phyloP scores from a whole-genome alignment of 495 filamentous ascomycete species.

The Hypoxylon lenormandii region DNA sequence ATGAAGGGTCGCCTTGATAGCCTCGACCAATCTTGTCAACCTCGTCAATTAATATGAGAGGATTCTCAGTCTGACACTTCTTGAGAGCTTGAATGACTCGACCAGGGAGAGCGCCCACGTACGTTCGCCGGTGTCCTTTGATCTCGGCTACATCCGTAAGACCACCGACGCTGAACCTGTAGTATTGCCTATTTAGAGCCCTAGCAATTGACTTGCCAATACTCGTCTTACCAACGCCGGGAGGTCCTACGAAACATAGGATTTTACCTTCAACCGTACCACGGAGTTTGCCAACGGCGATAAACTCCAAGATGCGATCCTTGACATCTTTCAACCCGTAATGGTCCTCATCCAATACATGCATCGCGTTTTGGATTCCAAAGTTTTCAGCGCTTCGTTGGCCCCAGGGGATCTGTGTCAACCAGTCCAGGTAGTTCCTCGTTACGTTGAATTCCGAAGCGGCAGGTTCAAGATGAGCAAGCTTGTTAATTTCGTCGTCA shows the following conservation, averaged over 20 bases:
- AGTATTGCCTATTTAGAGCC: conserved; percentile 94
- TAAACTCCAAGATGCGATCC: conserved; percentile 98
- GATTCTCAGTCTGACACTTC: conserved; percentile 99
- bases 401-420: conserved; percentile 98
- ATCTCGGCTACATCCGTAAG: conserved; percentile 99
- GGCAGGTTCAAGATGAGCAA: conserved; percentile 91
- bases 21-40: conserved; percentile 97
- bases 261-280: conserved; percentile 99
- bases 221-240: conserved; percentile 95
- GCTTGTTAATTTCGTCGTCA: conserved; percentile 96
- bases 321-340: conserved; percentile 98
- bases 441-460: conserved; percentile 99
- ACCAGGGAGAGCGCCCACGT: conserved; percentile 94
- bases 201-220: conserved; percentile 98
- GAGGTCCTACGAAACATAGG: conserved; percentile 95
- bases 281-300: conserved; percentile 95
- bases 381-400: conserved; percentile 97
- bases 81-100: conserved; percentile 98
- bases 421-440: conserved; percentile 98
- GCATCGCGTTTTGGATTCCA: conserved; percentile 87
- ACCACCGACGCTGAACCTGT: conserved; percentile 96
- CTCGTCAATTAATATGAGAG: conserved; percentile 95
- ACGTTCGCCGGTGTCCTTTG: conserved; percentile 96
- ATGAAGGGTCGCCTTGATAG: conserved; percentile 95
- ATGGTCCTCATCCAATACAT: conserved; percentile 95